These are phyloP conservation scores for Rhazya stricta DNA, from an alignment of 257 asterid species.

Conservation along the genomic window DNA sequence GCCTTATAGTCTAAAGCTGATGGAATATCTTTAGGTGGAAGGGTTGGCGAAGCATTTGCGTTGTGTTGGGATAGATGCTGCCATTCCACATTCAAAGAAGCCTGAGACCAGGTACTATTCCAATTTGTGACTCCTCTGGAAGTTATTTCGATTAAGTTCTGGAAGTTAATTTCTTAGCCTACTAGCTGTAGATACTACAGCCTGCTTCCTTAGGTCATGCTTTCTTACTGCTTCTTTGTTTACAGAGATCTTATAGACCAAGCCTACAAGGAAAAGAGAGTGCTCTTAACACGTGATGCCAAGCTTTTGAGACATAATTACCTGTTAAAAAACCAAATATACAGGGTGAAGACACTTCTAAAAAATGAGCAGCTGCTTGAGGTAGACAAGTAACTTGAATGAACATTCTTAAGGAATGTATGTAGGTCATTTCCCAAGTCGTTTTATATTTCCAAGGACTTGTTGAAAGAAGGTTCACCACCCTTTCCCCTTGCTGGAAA, in stretches of 20 bases:
- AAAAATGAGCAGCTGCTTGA: slow-evolving; percentile 82
- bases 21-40: slow-evolving; percentile 52
- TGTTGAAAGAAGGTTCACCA: not conserved
- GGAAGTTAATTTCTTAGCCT: not conserved
- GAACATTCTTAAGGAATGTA: not conserved
- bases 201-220: not conserved
- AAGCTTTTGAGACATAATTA: slow-evolving; percentile 78
- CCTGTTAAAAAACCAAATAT: slow-evolving; percentile 70
- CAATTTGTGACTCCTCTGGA: slow-evolving; percentile 8
- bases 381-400: slow-evolving; percentile 32
- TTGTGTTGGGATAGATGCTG: slow-evolving; percentile 96
- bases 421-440: not conserved
- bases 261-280: slow-evolving; percentile 74
- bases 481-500: not conserved
- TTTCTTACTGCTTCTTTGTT: slow-evolving; percentile 7
- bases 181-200: not conserved
- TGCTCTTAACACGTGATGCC: slow-evolving; percentile 82
- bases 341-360: slow-evolving; percentile 64
- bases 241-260: slow-evolving; percentile 78
- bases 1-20: not conserved
- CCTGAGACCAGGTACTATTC: slow-evolving; percentile 67
- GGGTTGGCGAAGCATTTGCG: slow-evolving; percentile 94
- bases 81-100: slow-evolving; percentile 64
- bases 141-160: not conserved
- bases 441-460: not conserved